phyloP scores from a whole-genome alignment of 495 filamentous ascomycete species.

The Aspergillus indologenus region DNA sequence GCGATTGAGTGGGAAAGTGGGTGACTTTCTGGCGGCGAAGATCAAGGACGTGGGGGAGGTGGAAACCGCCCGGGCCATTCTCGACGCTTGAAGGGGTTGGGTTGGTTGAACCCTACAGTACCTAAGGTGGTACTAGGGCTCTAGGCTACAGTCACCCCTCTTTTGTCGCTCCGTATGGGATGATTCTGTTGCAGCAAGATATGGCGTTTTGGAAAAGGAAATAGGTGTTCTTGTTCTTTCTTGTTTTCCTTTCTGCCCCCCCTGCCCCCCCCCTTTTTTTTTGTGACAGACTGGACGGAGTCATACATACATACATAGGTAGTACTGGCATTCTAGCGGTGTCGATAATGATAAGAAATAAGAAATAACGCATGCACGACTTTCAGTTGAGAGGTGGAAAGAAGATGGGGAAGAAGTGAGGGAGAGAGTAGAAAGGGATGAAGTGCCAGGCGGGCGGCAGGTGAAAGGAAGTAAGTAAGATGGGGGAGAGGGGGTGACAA shows the following conservation, averaged over 20 bases:
- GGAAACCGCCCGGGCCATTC: constrained; percentile 36
- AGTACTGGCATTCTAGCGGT: background rate
- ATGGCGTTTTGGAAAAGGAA: background rate
- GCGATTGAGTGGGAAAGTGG: constrained; percentile 57
- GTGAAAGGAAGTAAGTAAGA: too few species aligned
- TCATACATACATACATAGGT: background rate
- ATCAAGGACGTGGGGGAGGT: constrained; percentile 51
- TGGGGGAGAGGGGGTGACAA: too few species aligned
- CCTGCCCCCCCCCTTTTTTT: constrained; percentile 6
- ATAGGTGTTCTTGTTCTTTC: constrained; percentile 4
- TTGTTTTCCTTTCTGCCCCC: background rate
- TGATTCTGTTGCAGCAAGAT: background rate
- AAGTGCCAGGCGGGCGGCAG: background rate
- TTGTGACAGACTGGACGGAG: background rate
- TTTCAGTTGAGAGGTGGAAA: background rate
- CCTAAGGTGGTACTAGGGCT: background rate
- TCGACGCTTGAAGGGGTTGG: constrained; percentile 32
- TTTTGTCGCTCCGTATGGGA: background rate
- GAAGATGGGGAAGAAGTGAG: background rate
- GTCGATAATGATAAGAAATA: background rate
- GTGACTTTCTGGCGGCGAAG: constrained; percentile 50
- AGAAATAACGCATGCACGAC: background rate
- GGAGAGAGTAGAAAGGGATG: background rate
- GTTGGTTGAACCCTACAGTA: constrained; percentile 10
- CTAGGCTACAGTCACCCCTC: background rate